Evolutionary conservation across 2,329 filamentous ascomycete genomes (phyloP).

Genomic region (Penicillium sp.): DNA sequence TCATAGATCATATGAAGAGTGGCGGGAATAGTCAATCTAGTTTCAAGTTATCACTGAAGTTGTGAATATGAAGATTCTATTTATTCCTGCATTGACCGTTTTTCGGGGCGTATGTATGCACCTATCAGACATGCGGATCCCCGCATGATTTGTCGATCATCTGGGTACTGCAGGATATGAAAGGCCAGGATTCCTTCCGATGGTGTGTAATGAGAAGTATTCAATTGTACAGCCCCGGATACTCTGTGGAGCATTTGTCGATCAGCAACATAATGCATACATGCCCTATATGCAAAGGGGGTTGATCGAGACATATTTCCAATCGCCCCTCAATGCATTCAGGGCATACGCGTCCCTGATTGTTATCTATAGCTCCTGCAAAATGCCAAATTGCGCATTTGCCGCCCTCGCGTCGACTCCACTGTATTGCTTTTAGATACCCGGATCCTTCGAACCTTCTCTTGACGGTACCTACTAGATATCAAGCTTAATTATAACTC

Average conservation of each 20-base stretch:
- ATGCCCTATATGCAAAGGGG: background rate
- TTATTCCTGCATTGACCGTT: background rate
- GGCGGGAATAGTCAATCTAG: background rate
- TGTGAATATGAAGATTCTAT: background rate
- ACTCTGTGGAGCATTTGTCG: background rate
- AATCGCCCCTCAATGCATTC: background rate
- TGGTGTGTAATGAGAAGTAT: background rate
- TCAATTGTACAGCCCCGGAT: background rate
- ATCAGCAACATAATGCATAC: constrained; percentile 12
- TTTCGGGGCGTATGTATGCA: no score
- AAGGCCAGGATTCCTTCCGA: constrained; percentile 13
- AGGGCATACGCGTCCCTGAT: background rate
- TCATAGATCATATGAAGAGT: background rate
- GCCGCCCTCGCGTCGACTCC: background rate
- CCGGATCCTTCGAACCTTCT: background rate
- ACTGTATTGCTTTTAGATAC: background rate
- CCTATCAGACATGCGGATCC: background rate
- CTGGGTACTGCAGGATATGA: background rate
- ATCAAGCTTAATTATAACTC: background rate
- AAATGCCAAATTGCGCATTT: background rate
- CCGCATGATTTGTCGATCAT: background rate
- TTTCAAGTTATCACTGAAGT: background rate
- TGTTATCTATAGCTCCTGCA: background rate
- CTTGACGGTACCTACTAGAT: background rate
- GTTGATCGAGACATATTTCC: background rate